Base-by-base conservation (phyloP, 805 yeast genomes). In the Blastobotrys chiropterorum region DNA sequence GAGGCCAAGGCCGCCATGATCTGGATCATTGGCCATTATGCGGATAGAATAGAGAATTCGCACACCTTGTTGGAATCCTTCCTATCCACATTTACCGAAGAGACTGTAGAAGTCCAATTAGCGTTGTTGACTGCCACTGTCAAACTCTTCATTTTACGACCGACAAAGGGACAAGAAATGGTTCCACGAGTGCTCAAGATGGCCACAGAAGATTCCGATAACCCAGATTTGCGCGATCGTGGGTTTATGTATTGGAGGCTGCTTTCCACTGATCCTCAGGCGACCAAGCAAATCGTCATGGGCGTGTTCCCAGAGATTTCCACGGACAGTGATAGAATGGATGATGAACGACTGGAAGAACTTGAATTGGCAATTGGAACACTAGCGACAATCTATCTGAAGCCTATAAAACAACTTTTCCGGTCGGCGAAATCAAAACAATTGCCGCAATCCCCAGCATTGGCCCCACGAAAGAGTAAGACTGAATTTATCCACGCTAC, bases 221-320 rank as follows among this genome's bases (percentile, higher is more conserved):
- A 88, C 59, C 96, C 97, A 0, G 98, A 92, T 67, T 67, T 90
- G 8, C 75, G 97, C 55, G 95, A 88, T 57, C 70, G 96, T 40
- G 97, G 92, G 0, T 84, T 74, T 62, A 81, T 88, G 69, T 90
- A 92, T 69, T 85, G 95, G 94, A 75, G 96, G 52, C 68, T 90
- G 26, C 68, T 90, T 4, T 80, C 94, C 0, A 55, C 75, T 4
- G 73, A 72, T 46, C 73, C 73, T 38, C 72, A 72, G 16, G 69
- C 73, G 2, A 71, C 81, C 2, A 67, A 70, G 48, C 74, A 73
- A 19, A 75, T 90, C n/a, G 75, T 90, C 11, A 74, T 81, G 57
- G 80, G 81, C 13, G 71, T 72, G 2, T 52, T 80, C 17, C 95
- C 96, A 0, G 68, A 75, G 0, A 85, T 90, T 4, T 75, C 81